Conservation (phyloP, 768 basidiomycete species). For the Asterophora parasitica region DNA sequence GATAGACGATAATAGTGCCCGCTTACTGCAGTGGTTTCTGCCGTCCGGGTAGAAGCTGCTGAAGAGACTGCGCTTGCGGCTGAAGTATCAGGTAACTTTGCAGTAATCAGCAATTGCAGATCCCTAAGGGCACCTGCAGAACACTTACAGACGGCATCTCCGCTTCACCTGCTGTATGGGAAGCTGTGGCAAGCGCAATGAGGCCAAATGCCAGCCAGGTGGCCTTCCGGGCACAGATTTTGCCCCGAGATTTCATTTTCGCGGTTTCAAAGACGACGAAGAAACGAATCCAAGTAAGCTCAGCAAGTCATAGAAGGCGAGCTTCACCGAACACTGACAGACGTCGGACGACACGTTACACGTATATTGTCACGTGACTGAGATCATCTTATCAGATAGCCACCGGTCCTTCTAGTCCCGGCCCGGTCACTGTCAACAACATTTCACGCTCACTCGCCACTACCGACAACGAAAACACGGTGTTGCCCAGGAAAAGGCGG, state of each 20-base stretch:
- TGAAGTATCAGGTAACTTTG: constrained; percentile 4
- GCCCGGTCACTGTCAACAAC: no score
- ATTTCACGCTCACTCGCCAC: no score
- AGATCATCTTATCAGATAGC: constrained; percentile 10
- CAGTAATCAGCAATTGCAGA: constrained; percentile 5
- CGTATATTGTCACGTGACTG: constrained; percentile 18
- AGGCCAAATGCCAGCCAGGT: constrained; percentile 61
- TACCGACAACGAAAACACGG: no score
- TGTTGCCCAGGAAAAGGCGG: no score
- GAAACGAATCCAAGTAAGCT: constrained; percentile 1
- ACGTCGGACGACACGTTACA: constrained; percentile 9
- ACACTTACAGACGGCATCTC: constrained; percentile 26
- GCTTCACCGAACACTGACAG: neutral
- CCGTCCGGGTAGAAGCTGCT: constrained; percentile 2
- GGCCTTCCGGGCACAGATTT: constrained; percentile 38
- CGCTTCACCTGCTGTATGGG: constrained; percentile 34
- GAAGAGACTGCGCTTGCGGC: neutral
- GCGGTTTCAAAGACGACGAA: neutral
- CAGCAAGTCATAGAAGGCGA: constrained; percentile 8
- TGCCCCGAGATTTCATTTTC: constrained; percentile 23
- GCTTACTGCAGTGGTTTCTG: neutral
- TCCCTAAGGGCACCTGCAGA: neutral
- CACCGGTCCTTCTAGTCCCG: no score
- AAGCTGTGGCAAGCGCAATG: constrained; percentile 42
- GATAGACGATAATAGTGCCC: no score